These are phyloP conservation scores for Lactarius akahatsu DNA, from an alignment of 768 basidiomycete species.

Conservation along the genomic window DNA sequence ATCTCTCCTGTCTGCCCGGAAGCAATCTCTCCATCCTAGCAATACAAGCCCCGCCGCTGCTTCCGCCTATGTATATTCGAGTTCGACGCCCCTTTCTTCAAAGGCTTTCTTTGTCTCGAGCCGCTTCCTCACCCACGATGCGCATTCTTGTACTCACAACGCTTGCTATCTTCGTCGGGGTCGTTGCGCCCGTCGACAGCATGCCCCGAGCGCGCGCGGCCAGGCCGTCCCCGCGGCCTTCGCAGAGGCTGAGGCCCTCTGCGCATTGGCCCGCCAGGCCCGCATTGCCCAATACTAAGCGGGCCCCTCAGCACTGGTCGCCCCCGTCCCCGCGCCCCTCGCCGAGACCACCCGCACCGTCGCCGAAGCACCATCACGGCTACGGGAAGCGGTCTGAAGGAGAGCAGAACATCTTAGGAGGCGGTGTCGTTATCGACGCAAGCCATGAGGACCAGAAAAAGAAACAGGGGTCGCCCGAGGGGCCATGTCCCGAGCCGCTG, in stretches of 20 bases:
- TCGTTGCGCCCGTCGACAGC: neutral
- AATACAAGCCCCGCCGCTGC: neutral
- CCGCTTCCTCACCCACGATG: neutral
- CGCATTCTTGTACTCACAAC: conserved; percentile 8
- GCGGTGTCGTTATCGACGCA: neutral
- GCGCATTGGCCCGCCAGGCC: conserved; percentile 1
- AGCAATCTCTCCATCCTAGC: no score
- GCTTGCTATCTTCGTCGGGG: conserved; percentile 4
- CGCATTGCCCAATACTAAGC: neutral
- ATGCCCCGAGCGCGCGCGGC: neutral
- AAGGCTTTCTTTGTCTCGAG: neutral
- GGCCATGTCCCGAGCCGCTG: conserved; percentile 15
- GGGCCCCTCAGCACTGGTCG: neutral
- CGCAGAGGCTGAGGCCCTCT: neutral
- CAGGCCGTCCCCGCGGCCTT: neutral
- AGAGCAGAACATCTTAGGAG: neutral
- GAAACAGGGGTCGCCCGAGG: neutral
- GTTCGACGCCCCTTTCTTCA: neutral
- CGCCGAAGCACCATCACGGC: neutral
- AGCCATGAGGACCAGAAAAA: neutral
- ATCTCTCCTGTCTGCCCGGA: no score
- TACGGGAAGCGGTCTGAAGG: neutral
- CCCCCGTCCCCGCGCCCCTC: neutral
- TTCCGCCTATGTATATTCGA: neutral
- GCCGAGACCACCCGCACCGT: neutral